Conservation (phyloP, 163 green algal genomes). For the Prototheca cutis region DNA sequence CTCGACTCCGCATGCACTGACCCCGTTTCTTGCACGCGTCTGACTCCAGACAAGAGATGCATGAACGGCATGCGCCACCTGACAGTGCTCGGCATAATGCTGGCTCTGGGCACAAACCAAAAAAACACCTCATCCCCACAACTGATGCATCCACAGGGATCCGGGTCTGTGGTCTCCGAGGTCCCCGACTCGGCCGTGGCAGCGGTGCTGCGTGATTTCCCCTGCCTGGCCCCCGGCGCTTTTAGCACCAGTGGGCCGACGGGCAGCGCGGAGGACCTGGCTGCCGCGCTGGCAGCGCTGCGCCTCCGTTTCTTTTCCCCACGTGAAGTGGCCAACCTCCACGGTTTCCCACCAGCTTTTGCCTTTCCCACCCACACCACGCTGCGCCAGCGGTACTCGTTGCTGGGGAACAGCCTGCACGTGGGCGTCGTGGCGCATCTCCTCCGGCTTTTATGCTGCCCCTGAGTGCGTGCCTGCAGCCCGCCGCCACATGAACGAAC, state of each 20-base stretch:
- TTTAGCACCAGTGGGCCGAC: not conserved
- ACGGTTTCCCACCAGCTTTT: constrained; percentile 55
- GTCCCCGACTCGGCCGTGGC: constrained; percentile 9
- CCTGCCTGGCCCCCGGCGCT: not conserved
- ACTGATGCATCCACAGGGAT: constrained; percentile 46
- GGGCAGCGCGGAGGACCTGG: constrained; percentile 1
- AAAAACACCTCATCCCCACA: too few relatives aligned
- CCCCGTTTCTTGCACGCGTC: not conserved
- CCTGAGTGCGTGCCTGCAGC: too few relatives aligned
- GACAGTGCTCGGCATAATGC: too few relatives aligned
- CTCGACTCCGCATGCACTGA: not conserved
- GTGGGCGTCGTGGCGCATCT: constrained; percentile 59
- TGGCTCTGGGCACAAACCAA: too few relatives aligned
- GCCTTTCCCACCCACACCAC: constrained; percentile 45
- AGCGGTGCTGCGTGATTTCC: not conserved
- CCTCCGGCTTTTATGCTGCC: too few relatives aligned
- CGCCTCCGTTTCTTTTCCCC: constrained; percentile 49
- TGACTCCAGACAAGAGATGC: too few relatives aligned
- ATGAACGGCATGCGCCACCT: too few relatives aligned
- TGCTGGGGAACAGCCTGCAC: constrained; percentile 76
- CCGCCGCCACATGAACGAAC: too few relatives aligned
- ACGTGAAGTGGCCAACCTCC: constrained; percentile 60
- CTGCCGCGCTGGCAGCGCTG: constrained; percentile 12
- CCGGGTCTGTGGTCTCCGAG: constrained; percentile 52
- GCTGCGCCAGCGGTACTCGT: constrained; percentile 48